A percentile compares a stretch with the other conserved stretches of the same genome.
Conservation (phyloP, 345 rosid genomes). For the Heritiera littoralis region DNA sequence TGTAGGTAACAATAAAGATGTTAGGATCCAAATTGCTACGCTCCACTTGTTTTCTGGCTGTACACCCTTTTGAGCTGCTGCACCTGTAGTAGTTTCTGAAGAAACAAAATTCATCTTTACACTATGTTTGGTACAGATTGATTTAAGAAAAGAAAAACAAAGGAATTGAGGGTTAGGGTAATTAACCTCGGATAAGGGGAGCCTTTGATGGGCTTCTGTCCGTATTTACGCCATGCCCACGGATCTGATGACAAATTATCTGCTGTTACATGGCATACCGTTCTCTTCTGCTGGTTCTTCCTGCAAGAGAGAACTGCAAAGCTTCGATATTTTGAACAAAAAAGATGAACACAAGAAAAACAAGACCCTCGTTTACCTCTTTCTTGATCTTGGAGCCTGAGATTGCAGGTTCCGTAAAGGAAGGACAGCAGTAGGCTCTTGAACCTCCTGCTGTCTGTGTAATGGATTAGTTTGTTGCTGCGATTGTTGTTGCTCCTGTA, state of each 20-base stretch:
- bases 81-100: slow-evolving; percentile 83
- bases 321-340: background rate
- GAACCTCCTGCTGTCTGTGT: slow-evolving; percentile 17
- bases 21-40: slow-evolving; percentile 62
- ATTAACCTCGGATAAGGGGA: slow-evolving; percentile 82
- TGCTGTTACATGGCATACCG: slow-evolving; percentile 64
- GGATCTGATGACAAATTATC: slow-evolving; percentile 76
- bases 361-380: slow-evolving; percentile 35
- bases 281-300: slow-evolving; percentile 65
- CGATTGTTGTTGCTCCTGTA: slow-evolving; percentile 28
- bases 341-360: background rate
- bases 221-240: slow-evolving; percentile 99
- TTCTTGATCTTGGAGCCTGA: slow-evolving; percentile 53
- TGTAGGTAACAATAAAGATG: slow-evolving; percentile 65
- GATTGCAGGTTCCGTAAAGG: slow-evolving; percentile 28
- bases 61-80: slow-evolving; percentile 84
- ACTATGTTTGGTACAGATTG: background rate
- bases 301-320: slow-evolving; percentile 37
- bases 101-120: slow-evolving; percentile 1
- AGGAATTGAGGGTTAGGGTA: background rate
- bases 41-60: slow-evolving; percentile 93
- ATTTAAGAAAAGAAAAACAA: background rate
- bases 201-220: slow-evolving; percentile 96
- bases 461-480: background rate
- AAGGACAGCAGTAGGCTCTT: background rate